Conservation (phyloP, 257 asterid species). For the Oldenlandia corymbosa region DNA sequence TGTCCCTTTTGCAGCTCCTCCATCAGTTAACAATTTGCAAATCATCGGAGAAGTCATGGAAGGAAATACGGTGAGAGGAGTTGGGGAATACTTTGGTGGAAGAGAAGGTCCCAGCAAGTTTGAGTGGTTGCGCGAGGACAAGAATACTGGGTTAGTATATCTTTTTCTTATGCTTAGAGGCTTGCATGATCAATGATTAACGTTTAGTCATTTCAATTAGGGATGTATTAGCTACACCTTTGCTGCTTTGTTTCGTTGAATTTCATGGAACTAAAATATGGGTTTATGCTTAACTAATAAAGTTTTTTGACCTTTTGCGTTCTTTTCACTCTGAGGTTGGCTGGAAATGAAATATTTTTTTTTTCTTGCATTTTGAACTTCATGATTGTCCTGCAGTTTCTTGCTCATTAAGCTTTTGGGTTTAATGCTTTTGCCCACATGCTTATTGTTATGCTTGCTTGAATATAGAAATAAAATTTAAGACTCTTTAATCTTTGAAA, state of each 20-base stretch:
- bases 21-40: slow-evolving; percentile 68
- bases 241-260: background rate
- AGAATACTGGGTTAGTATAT: slow-evolving; percentile 62
- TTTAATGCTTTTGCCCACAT: background rate
- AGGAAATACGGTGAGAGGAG: slow-evolving; percentile 65
- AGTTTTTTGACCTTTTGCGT: background rate
- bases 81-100: slow-evolving; percentile 92
- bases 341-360: background rate
- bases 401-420: background rate
- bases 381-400: background rate
- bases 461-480: background rate
- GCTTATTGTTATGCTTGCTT: background rate
- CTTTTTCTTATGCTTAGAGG: background rate
- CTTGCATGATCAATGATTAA: background rate
- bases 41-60: slow-evolving; percentile 77
- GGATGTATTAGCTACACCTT: background rate
- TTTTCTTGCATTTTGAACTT: background rate
- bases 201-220: background rate
- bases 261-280: background rate
- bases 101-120: slow-evolving; percentile 97
- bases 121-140: slow-evolving; percentile 84
- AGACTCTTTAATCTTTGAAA: background rate
- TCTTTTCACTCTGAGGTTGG: background rate
- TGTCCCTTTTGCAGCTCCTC: slow-evolving; percentile 62
- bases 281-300: background rate